Percentiles rank a stretch among this genome's conserved stretches.
Evolutionary conservation across 73 alveolate species (phyloP).

Genomic region (Paramecium pentaurelia): DNA sequence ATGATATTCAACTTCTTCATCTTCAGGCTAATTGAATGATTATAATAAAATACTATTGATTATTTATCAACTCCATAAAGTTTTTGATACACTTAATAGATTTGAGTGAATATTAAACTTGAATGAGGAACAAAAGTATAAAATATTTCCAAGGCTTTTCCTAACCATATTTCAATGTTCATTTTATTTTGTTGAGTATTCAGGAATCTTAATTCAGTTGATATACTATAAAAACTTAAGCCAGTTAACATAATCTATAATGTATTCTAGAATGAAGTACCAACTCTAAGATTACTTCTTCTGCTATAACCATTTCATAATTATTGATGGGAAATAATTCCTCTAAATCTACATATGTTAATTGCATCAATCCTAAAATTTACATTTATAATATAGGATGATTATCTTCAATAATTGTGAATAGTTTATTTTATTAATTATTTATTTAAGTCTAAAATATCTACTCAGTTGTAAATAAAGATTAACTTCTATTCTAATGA

Average conservation of each 20-base stretch:
- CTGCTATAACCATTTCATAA: conserved; percentile 48
- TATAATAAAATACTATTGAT: not conserved
- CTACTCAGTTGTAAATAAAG: not conserved
- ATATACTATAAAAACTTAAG: conserved; percentile 40
- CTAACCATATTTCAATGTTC: conserved; percentile 1
- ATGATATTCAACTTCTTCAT: not conserved
- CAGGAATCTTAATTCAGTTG: conserved; percentile 22
- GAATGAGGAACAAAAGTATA: conserved; percentile 37
- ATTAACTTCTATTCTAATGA: not conserved
- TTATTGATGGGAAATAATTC: conserved; percentile 21
- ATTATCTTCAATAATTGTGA: not conserved
- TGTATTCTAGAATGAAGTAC: conserved; percentile 32
- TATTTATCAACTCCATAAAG: conserved; percentile 36
- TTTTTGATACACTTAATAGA: conserved; percentile 13
- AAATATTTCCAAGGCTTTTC: conserved; percentile 7
- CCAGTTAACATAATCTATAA: conserved; percentile 22
- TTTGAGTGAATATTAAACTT: not conserved
- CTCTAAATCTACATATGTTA: conserved; percentile 24
- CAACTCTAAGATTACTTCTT: conserved; percentile 42
- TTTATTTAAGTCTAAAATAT: not conserved
- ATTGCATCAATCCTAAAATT: conserved; percentile 45
- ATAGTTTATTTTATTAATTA: not conserved
- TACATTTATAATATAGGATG: conserved; percentile 37
- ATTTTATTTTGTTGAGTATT: not conserved
- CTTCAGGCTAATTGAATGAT: conserved; percentile 53